Percentiles rank a stretch among this genome's conserved stretches.
These are phyloP conservation scores for Zymoseptoria brevis DNA, from an alignment of 2,329 filamentous ascomycete species.

Conservation along the genomic window DNA sequence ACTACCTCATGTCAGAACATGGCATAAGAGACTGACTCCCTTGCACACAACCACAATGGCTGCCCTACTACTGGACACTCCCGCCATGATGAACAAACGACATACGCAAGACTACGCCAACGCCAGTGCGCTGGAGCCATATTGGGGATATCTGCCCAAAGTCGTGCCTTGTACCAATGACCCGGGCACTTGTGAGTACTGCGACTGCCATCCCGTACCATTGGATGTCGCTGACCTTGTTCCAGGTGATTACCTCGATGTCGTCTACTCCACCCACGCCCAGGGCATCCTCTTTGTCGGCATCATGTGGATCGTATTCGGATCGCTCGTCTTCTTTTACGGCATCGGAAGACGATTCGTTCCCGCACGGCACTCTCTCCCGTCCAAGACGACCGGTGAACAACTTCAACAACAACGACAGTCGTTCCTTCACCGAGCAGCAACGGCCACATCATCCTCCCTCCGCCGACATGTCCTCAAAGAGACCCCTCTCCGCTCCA, in stretches of 20 bases:
- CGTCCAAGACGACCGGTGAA: neutral
- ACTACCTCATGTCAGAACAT: too few species aligned
- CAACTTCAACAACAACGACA: neutral
- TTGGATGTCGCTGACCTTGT: neutral
- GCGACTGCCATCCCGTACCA: neutral
- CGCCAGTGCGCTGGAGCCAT: conserved; percentile 18
- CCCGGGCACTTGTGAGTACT: conserved; percentile 48
- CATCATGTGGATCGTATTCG: conserved; percentile 49
- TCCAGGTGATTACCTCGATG: conserved; percentile 33
- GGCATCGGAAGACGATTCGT: conserved; percentile 26
- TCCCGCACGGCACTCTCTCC: neutral
- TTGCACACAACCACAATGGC: neutral
- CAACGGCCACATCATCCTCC: neutral
- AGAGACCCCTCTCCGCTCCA: conserved; percentile 41
- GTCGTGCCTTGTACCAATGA: conserved; percentile 51
- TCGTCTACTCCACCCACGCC: conserved; percentile 47
- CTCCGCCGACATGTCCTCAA: conserved; percentile 50
- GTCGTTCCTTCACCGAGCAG: neutral
- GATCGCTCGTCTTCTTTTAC: conserved; percentile 28
- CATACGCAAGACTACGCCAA: conserved; percentile 21
- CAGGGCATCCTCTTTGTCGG: conserved; percentile 47
- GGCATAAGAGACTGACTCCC: neutral
- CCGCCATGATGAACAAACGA: conserved; percentile 30
- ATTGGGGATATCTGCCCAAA: conserved; percentile 51
- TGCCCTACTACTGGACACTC: conserved; percentile 24